Percentiles rank a stretch among this genome's conserved stretches.
Evolutionary conservation across 306 rosid species (phyloP).

Genomic region (Medicago truncatula): DNA sequence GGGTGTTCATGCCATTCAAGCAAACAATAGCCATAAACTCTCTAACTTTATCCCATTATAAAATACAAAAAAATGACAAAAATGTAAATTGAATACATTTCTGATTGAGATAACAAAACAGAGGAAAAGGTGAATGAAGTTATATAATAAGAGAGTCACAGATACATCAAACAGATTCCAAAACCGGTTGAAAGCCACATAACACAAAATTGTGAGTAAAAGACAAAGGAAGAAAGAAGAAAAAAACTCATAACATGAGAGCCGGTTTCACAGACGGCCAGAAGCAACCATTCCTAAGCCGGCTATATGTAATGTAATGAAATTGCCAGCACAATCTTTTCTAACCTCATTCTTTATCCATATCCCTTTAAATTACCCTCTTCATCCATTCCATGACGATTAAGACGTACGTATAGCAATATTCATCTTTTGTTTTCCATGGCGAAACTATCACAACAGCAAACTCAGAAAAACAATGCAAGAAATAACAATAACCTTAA

Average conservation of each 20-base stretch:
- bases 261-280: conserved; percentile 49
- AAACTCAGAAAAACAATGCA: conserved; percentile 45
- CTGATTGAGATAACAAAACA: conserved; percentile 29
- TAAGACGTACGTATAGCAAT: background rate
- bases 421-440: conserved; percentile 39
- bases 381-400: conserved; percentile 35
- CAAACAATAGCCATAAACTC: too few relatives aligned
- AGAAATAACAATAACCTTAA: conserved; percentile 29
- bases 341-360: conserved; percentile 18
- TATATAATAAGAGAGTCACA: conserved; percentile 16
- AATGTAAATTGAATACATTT: background rate
- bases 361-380: conserved; percentile 45
- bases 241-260: conserved; percentile 17
- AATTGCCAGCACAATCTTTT: conserved; percentile 50
- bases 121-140: background rate
- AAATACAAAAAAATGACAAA: background rate
- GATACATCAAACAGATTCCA: conserved; percentile 40
- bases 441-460: conserved; percentile 56
- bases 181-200: conserved; percentile 42
- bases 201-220: conserved; percentile 12
- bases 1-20: too few relatives aligned
- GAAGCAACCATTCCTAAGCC: conserved; percentile 45
- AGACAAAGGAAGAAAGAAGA: conserved; percentile 33
- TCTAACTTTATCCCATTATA: too few relatives aligned
- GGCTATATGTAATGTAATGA: conserved; percentile 40